Conservation (phyloP, 2,329 filamentous ascomycete species). For the Aureobasidium melanogenum region DNA sequence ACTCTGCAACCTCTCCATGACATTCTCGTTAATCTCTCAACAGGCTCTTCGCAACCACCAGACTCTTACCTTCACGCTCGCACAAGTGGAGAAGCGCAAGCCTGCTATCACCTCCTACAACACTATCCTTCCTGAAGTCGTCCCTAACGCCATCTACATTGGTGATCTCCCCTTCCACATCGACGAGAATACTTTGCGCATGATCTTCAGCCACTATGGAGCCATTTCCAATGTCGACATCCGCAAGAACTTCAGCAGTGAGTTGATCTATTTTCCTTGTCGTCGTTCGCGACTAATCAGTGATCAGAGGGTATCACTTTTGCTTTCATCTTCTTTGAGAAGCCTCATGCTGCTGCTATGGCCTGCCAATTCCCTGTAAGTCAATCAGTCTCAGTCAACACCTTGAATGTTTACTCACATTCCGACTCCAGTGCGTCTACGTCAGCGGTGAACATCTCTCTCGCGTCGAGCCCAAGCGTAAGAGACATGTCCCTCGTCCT, state of each 20-base stretch:
- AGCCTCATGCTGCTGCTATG: background rate
- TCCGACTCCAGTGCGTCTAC: background rate
- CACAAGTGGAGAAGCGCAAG: background rate
- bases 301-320: background rate
- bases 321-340: background rate
- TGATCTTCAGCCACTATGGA: slow-evolving; percentile 10
- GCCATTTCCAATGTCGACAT: background rate
- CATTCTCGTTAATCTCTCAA: background rate
- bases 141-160: slow-evolving; percentile 8
- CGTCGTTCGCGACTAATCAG: background rate
- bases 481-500: background rate
- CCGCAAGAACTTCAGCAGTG: background rate
- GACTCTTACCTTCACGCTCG: background rate
- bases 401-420: background rate
- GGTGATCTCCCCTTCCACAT: slow-evolving; percentile 8
- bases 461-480: background rate
- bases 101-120: background rate
- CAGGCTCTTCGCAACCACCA: background rate
- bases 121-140: background rate
- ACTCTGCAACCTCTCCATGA: background rate
- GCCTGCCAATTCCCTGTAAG: slow-evolving; percentile 1
- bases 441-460: background rate
- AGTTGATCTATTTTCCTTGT: background rate
- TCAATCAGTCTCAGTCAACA: background rate
- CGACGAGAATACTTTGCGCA: background rate